These are phyloP conservation scores for Russula ochroleuca DNA, from an alignment of 768 basidiomycete genomes.

Conservation along the genomic window DNA sequence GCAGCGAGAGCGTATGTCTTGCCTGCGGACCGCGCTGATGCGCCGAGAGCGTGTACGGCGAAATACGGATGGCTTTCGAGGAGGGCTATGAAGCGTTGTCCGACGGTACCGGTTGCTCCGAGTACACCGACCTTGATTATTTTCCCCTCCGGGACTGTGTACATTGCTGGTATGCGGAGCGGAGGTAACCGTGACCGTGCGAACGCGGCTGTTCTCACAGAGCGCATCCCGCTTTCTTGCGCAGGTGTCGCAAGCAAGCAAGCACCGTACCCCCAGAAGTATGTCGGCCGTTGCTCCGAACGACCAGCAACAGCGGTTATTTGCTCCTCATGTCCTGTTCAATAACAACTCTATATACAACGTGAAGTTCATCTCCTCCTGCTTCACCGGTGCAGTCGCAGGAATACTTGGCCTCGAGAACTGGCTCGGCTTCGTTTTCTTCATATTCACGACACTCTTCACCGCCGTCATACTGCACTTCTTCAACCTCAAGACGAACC, in stretches of 20 bases:
- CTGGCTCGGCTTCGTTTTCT: slow-evolving; percentile 75
- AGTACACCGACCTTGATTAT: slow-evolving; percentile 64
- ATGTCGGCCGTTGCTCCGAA: slow-evolving; percentile 35
- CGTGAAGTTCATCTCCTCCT: slow-evolving; percentile 77
- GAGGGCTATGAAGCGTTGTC: slow-evolving; percentile 90
- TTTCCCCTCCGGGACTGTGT: slow-evolving; percentile 27
- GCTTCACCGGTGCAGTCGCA: slow-evolving; percentile 82
- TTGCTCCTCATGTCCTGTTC: slow-evolving; percentile 58
- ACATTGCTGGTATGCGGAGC: not conserved
- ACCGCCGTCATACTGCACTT: slow-evolving; percentile 61
- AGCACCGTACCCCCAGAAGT: not conserved
- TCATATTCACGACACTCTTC: slow-evolving; percentile 60
- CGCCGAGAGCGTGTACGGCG: slow-evolving; percentile 78
- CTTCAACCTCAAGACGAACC: slow-evolving; percentile 67
- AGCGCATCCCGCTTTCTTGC: not conserved
- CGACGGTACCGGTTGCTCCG: slow-evolving; percentile 91
- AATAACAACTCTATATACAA: slow-evolving; percentile 55
- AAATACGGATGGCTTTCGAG: slow-evolving; percentile 91
- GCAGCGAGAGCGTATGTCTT: slow-evolving; percentile 69
- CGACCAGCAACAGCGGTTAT: slow-evolving; percentile 55
- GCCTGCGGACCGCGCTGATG: slow-evolving; percentile 82
- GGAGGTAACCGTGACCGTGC: not conserved
- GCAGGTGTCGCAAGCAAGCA: not conserved
- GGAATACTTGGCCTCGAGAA: slow-evolving; percentile 89
- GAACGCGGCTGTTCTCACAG: not conserved